Conservation (phyloP, 148 eudicot species). For the Camellia granthamiana region DNA sequence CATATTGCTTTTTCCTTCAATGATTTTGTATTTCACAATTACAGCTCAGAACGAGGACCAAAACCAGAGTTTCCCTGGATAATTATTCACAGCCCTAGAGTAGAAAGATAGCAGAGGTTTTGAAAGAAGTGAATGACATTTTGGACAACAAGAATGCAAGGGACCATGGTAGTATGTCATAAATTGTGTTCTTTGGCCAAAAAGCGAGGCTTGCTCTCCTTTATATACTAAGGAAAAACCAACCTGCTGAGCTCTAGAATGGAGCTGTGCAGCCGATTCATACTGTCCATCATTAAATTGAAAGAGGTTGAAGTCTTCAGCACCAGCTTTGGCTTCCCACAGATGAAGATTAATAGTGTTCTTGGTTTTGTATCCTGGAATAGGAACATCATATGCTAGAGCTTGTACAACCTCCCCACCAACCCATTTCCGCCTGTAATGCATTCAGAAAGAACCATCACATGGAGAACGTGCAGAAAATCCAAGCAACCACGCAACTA, state of each 20-base stretch:
- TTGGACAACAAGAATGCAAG: neutral
- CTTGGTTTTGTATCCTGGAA: slow-evolving; percentile 96
- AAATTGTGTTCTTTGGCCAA: too few species aligned
- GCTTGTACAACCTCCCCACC: slow-evolving; percentile 95
- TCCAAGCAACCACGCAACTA: neutral
- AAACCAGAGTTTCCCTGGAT: neutral
- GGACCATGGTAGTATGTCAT: too few species aligned
- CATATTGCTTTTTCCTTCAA: neutral
- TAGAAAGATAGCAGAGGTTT: neutral
- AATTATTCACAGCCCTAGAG: neutral
- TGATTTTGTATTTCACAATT: neutral
- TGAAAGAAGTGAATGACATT: neutral
- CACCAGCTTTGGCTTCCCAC: slow-evolving; percentile 97
- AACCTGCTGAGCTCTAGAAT: slow-evolving; percentile 91
- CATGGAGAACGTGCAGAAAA: neutral
- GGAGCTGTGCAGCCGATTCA: slow-evolving; percentile 83
- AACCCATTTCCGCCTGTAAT: slow-evolving; percentile 77
- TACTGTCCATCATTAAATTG: slow-evolving; percentile 91
- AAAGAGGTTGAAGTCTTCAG: slow-evolving; percentile 75
- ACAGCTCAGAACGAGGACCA: neutral
- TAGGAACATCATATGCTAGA: slow-evolving; percentile 94
- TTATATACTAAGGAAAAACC: slow-evolving; percentile 5
- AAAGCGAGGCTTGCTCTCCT: neutral
- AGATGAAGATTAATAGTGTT: slow-evolving; percentile 95
- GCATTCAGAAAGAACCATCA: slow-evolving; percentile 13